Base-by-base conservation (phyloP, 192 early-diverging fungal species). In the Mortierella antarctica region DNA sequence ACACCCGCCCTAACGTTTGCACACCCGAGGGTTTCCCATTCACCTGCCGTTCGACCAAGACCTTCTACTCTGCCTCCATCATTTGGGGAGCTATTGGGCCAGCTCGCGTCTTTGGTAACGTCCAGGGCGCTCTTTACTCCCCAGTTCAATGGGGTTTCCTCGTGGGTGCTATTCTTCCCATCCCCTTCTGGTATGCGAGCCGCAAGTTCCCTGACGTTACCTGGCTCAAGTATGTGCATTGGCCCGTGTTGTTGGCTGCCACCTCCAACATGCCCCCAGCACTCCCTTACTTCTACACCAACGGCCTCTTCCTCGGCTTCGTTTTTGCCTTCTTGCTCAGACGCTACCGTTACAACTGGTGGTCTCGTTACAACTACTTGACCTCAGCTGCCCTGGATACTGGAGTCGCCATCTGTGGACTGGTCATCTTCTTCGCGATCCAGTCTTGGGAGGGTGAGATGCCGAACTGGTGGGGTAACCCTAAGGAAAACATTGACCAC, bases 41-140 rank as follows among this genome's bases (percentile, higher is more conserved):
- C 65, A 85, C 85, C 46, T 88, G 88, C 64, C 83, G 82, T 65
- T 75, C 64, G 46, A 85, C 86, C 57, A 69, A 68, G 7, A 86
- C 86, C 23, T 95, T 94, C 69, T 89, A 86, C 84, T 88, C 86
- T 54, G 90, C 88, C 44, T 91, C 86, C 17, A 81, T 89, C 51
- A 90, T 95, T 55, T 95, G 93, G 93, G 94, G 94, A n/a, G 86
- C 89, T 12, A 92, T 95, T 65, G 91, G 91, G 41, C 91, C 94
- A 13, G 67, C 58, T 17, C 83, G 88, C 18, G 88, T 93, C 83
- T 93, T 93, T 64, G 83, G 75, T 21, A 44, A 46, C 49, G 47
- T 58, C 39, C 66, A 76, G 40, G 82, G 77, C 17, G 80, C 82
- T n/a, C 59, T 78, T 4, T 89, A 88, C 67, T 65, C 62, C 4